phyloP scores from a whole-genome alignment of 371 early-diverging fungal genomes.

The Synchytrium microbalum region DNA sequence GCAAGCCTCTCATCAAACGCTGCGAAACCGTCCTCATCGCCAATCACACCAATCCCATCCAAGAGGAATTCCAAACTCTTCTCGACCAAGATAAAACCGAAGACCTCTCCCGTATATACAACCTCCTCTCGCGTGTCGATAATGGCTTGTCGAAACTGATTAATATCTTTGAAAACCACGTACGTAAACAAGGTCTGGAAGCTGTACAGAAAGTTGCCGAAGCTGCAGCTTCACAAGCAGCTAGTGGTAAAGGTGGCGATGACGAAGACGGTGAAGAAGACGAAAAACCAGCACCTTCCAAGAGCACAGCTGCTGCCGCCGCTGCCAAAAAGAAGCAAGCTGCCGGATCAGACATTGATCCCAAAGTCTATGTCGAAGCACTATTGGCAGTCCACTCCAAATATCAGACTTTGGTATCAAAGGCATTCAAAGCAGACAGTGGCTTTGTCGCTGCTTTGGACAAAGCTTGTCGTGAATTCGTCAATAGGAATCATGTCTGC shows the following conservation, averaged over 20 bases:
- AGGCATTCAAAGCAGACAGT: slow-evolving; percentile 59
- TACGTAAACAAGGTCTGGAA: slow-evolving; percentile 64
- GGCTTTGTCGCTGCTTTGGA: slow-evolving; percentile 74
- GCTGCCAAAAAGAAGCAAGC: not conserved
- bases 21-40: slow-evolving; percentile 80
- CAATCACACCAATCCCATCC: slow-evolving; percentile 67
- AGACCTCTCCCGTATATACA: slow-evolving; percentile 81
- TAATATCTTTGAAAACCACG: slow-evolving; percentile 47
- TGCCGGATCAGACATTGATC: slow-evolving; percentile 23
- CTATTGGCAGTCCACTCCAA: slow-evolving; percentile 56
- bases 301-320: not conserved
- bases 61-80: slow-evolving; percentile 81
- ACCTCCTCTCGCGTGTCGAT: slow-evolving; percentile 68
- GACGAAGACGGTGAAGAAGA: slow-evolving; percentile 37
- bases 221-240: slow-evolving; percentile 40
- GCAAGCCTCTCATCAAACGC: slow-evolving; percentile 63
- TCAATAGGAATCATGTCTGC: slow-evolving; percentile 73
- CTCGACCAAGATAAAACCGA: slow-evolving; percentile 78
- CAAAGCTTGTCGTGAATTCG: slow-evolving; percentile 73
- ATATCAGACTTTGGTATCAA: slow-evolving; percentile 49
- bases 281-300: not conserved
- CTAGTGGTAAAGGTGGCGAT: slow-evolving; percentile 45
- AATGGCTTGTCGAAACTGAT: slow-evolving; percentile 77
- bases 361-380: slow-evolving; percentile 49
- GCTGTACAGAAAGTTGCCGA: slow-evolving; percentile 77